Evolutionary conservation across 805 yeast species (phyloP).

Genomic region (Saccharomycopsis amapae): DNA sequence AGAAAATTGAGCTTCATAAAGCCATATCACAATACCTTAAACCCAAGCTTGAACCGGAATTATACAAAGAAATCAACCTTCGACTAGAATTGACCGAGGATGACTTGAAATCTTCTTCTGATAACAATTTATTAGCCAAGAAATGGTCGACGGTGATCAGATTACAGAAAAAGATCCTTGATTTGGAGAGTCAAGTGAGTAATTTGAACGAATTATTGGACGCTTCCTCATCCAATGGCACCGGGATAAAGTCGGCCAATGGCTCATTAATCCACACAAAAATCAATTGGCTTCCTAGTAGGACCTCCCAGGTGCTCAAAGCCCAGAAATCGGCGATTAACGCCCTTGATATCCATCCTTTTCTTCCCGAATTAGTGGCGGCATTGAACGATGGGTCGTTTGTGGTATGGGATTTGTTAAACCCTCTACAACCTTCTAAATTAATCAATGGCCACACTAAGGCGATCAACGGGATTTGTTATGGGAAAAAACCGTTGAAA

Average conservation of each 20-base stretch:
- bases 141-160: slow-evolving; percentile 86
- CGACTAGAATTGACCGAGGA: slow-evolving; percentile 5
- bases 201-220: slow-evolving; percentile 43
- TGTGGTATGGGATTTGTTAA: slow-evolving; percentile 63
- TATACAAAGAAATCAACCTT: slow-evolving; percentile 2
- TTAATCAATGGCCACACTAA: slow-evolving; percentile 73
- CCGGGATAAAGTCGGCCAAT: slow-evolving; percentile 16
- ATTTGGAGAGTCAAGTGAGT: slow-evolving; percentile 53
- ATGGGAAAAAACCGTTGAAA: slow-evolving; percentile 39
- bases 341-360: slow-evolving; percentile 65
- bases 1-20: slow-evolving; percentile 15
- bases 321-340: slow-evolving; percentile 58
- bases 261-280: slow-evolving; percentile 17
- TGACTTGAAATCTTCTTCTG: slow-evolving; percentile 13
- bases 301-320: slow-evolving; percentile 36
- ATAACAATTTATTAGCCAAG: slow-evolving; percentile 45
- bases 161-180: slow-evolving; percentile 65
- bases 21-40: slow-evolving; percentile 15
- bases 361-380: slow-evolving; percentile 53
- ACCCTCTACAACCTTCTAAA: slow-evolving; percentile 51
- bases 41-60: slow-evolving; percentile 5
- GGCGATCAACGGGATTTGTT: slow-evolving; percentile 49
- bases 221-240: slow-evolving; percentile 22
- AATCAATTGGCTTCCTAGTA: slow-evolving; percentile 57
- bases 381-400: slow-evolving; percentile 71